A percentile compares a stretch with the other conserved stretches of the same genome.
phyloP scores from a whole-genome alignment of 805 yeast species.

The Metschnikowia borealis region DNA sequence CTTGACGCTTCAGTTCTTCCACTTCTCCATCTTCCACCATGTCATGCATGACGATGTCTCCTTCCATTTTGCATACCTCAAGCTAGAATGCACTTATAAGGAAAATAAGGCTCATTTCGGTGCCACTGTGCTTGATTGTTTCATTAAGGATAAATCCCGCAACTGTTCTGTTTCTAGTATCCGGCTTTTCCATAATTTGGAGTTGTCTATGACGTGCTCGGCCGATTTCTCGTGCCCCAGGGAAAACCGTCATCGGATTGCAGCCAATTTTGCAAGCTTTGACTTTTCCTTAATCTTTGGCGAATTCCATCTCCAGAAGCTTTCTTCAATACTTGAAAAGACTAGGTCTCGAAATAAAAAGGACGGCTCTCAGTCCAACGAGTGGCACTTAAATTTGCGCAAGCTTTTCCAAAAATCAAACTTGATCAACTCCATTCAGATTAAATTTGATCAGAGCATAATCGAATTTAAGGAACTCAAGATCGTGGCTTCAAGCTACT shows the following conservation, averaged over 20 bases:
- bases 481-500: constrained; percentile 14
- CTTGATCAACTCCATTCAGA: constrained; percentile 10
- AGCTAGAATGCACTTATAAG: constrained; percentile 11
- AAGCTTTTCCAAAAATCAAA: constrained; percentile 7
- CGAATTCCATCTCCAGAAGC: constrained; percentile 9
- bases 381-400: constrained; percentile 2
- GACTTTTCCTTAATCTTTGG: constrained; percentile 8
- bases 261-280: constrained; percentile 7
- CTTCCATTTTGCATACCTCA: constrained; percentile 14
- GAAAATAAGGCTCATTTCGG: constrained; percentile 1
- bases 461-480: constrained; percentile 10
- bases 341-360: background rate
- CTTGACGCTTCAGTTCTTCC: constrained; percentile 12
- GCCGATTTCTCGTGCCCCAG: constrained; percentile 6
- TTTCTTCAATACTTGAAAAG: constrained; percentile 7
- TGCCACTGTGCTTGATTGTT: constrained; percentile 12
- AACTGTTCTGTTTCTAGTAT: constrained; percentile 1
- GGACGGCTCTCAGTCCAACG: background rate
- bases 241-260: background rate
- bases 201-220: constrained; percentile 8
- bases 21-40: constrained; percentile 13
- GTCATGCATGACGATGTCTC: constrained; percentile 9
- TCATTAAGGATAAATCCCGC: constrained; percentile 5
- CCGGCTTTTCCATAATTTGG: constrained; percentile 14
- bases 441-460: constrained; percentile 18